Evolutionary conservation across 2,329 filamentous ascomycete species (phyloP).

Genomic region (Coniochaeta ligniaria): DNA sequence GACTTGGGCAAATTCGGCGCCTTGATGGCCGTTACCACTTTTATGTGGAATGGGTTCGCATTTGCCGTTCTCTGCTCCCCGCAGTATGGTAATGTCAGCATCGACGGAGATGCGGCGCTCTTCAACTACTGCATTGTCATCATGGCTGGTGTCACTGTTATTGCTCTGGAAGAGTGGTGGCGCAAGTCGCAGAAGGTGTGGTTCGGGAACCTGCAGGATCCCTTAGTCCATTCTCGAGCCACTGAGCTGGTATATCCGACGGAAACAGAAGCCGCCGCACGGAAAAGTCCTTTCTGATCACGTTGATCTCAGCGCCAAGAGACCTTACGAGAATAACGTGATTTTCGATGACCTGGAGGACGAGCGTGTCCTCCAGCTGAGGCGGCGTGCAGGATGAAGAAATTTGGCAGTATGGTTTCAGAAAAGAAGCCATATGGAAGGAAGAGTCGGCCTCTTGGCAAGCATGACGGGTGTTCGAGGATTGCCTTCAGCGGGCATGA

Average conservation of each 20-base stretch:
- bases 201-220: not conserved
- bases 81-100: not conserved
- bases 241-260: not conserved
- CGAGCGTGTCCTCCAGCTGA: not conserved
- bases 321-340: not conserved
- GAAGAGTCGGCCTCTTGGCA: not conserved
- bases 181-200: not conserved
- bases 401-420: not conserved
- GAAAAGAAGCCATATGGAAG: not conserved
- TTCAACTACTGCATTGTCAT: not conserved
- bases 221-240: not conserved
- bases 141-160: not conserved
- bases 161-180: not conserved
- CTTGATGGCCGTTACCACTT: not conserved
- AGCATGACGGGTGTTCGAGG: not conserved
- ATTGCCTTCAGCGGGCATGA: not conserved
- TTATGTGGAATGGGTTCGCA: not conserved
- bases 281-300: not conserved
- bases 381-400: not conserved
- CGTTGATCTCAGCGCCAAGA: not conserved
- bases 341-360: not conserved
- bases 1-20: not conserved
- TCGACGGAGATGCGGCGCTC: not conserved
- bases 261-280: not conserved
- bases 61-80: not conserved